These are phyloP conservation scores for Boeremia exigua DNA, from an alignment of 2,329 filamentous ascomycete genomes.

Conservation along the genomic window DNA sequence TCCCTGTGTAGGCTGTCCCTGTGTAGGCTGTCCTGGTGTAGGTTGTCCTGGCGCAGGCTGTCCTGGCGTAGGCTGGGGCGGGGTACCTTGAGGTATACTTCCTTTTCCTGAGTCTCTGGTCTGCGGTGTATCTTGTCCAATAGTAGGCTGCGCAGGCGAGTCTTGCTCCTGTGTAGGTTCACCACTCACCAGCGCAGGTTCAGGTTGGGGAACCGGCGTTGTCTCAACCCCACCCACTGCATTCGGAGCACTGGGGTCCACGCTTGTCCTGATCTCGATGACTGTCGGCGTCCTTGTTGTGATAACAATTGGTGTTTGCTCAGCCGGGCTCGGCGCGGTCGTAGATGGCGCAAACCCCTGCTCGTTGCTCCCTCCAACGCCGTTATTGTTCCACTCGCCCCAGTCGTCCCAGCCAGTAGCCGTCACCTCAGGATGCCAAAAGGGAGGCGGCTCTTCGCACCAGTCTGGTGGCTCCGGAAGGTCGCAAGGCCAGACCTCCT, in stretches of 20 bases:
- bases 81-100: background rate
- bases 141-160: background rate
- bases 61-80: background rate
- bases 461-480: conserved; percentile 8
- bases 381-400: conserved; percentile 9
- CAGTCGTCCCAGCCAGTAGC: conserved; percentile 24
- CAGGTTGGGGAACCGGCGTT: background rate
- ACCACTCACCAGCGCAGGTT: background rate
- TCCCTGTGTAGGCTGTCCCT: background rate
- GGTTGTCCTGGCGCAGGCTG: background rate
- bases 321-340: background rate
- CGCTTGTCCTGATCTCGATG: conserved; percentile 23
- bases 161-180: background rate
- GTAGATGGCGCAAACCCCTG: background rate
- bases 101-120: background rate
- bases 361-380: conserved; percentile 4
- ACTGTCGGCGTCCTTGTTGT: conserved; percentile 26
- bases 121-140: background rate
- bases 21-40: background rate
- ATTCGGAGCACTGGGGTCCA: background rate
- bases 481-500: conserved; percentile 6
- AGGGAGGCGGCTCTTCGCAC: conserved; percentile 1
- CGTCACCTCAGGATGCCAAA: conserved; percentile 10
- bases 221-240: background rate
- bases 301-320: conserved; percentile 14